phyloP scores from a whole-genome alignment of 2,329 filamentous ascomycete genomes.

The Didymella sp. region DNA sequence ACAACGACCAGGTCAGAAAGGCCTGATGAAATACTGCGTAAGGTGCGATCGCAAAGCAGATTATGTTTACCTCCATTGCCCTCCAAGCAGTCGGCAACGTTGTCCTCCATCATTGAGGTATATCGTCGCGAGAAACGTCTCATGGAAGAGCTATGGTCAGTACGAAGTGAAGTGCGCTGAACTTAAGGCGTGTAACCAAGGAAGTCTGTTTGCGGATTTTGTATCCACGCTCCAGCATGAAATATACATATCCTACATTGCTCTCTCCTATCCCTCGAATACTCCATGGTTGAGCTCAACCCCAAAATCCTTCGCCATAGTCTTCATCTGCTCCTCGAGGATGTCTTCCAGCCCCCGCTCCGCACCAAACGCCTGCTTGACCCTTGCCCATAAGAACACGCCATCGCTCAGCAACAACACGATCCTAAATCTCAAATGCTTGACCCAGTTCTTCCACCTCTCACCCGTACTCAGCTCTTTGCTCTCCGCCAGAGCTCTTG shows the following conservation, averaged over 20 bases:
- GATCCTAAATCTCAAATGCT: constrained; percentile 80
- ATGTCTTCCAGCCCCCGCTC: constrained; percentile 94
- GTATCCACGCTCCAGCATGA: too few relatives aligned
- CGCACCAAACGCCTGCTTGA: constrained; percentile 76
- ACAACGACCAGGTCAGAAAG: too few relatives aligned
- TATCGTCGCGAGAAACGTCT: too few relatives aligned
- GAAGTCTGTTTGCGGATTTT: too few relatives aligned
- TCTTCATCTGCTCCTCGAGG: constrained; percentile 85
- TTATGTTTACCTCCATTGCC: too few relatives aligned
- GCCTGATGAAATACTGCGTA: too few relatives aligned
- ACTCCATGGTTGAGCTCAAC: constrained; percentile 87
- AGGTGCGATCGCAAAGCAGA: too few relatives aligned
- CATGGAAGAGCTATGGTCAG: too few relatives aligned
- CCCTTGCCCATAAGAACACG: constrained; percentile 80
- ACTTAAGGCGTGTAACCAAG: too few relatives aligned
- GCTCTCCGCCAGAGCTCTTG: constrained; percentile 79
- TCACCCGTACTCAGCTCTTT: constrained; percentile 67
- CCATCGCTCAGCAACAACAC: constrained; percentile 80
- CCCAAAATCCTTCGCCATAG: constrained; percentile 88
- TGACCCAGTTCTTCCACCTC: constrained; percentile 72
- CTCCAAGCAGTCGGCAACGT: too few relatives aligned
- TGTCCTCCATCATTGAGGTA: too few relatives aligned
- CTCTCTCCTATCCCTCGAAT: constrained; percentile 75
- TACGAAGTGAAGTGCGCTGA: too few relatives aligned
- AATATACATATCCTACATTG: background rate